A percentile compares a stretch with the other conserved stretches of the same genome.
These are phyloP conservation scores for Spathaspora passalidarum DNA, from an alignment of 805 yeast genomes.

Conservation along the genomic window DNA sequence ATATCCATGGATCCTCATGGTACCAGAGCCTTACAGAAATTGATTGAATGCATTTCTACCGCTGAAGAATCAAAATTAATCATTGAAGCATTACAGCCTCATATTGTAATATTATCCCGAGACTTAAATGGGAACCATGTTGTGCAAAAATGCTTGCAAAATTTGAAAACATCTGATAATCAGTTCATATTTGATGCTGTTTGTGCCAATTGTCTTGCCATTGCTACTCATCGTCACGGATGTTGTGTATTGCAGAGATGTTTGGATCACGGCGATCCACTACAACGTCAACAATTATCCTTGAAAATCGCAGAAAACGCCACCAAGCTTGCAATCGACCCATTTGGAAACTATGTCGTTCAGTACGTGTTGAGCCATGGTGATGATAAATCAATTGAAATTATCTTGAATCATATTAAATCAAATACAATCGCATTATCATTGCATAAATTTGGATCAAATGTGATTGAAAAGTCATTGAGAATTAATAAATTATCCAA, in stretches of 20 bases:
- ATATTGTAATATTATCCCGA: conserved; percentile 75
- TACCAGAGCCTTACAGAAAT: conserved; percentile 89
- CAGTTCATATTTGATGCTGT: conserved; percentile 92
- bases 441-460: conserved; percentile 61
- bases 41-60: conserved; percentile 76
- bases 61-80: conserved; percentile 69
- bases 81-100: conserved; percentile 57
- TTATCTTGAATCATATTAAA: conserved; percentile 34
- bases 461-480: conserved; percentile 56
- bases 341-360: conserved; percentile 95
- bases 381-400: conserved; percentile 29
- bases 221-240: conserved; percentile 95
- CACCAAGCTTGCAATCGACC: conserved; percentile 74
- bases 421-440: conserved; percentile 43
- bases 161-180: conserved; percentile 61
- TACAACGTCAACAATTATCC: conserved; percentile 68
- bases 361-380: conserved; percentile 76
- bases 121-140: conserved; percentile 97
- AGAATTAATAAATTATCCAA: conserved; percentile 46
- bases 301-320: conserved; percentile 66
- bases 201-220: conserved; percentile 63
- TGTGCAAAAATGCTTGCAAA: conserved; percentile 85
- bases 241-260: conserved; percentile 97
- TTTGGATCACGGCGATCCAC: conserved; percentile 77
- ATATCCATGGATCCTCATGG: conserved; percentile 95